phyloP scores from a whole-genome alignment of 306 rosid genomes.

The Heteromeles arbutifolia region DNA sequence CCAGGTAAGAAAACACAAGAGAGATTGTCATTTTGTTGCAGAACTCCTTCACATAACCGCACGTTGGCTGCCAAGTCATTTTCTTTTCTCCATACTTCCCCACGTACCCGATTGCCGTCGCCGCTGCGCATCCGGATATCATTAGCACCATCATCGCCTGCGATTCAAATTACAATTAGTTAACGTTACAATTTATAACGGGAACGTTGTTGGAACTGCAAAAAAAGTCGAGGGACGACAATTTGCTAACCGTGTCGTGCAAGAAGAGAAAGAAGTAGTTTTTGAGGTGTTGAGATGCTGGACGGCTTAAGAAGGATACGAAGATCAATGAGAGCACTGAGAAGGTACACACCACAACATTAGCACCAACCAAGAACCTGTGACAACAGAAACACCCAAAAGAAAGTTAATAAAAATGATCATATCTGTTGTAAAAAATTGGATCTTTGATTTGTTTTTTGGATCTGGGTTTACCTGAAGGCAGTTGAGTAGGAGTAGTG shows the following conservation, averaged over 20 bases:
- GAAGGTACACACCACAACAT: conserved; percentile 33
- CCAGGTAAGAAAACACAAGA: conserved; percentile 40
- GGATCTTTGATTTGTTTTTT: neutral
- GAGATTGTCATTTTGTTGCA: conserved; percentile 42
- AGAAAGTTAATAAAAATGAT: neutral
- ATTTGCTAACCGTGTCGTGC: conserved; percentile 40
- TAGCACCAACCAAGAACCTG: conserved; percentile 61
- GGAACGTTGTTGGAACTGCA: no score
- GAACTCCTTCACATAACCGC: conserved; percentile 44
- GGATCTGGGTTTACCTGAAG: conserved; percentile 33
- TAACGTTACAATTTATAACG: no score
- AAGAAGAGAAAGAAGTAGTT: conserved; percentile 34
- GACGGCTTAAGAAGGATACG: conserved; percentile 9
- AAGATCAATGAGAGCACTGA: conserved; percentile 35
- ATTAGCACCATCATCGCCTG: conserved; percentile 49
- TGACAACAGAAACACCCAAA: neutral
- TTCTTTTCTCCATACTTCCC: conserved; percentile 50
- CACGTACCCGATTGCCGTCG: conserved; percentile 56
- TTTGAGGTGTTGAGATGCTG: conserved; percentile 3
- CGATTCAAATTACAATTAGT: neutral
- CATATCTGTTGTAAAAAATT: neutral
- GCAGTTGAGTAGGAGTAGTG: conserved; percentile 52
- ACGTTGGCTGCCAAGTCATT: conserved; percentile 44
- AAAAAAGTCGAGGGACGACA: no score
- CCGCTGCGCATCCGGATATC: conserved; percentile 66